Evolutionary conservation across 345 rosid genomes (phyloP).

Genomic region (rapeseed (Brassica napus)): Da-Ae NC_063451.1:17953001-17953500

Average conservation of each 20-base stretch:
- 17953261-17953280: conserved; percentile 7
- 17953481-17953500: neutral
- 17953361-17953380: conserved; percentile 1
- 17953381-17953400: neutral
- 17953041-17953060: neutral
- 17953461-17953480: neutral
- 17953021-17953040: conserved; percentile 14
- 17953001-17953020: neutral
- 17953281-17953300: neutral
- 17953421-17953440: too few species aligned
- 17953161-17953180: conserved; percentile 14
- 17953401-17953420: neutral
- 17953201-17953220: conserved; percentile 19
- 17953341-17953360: neutral
- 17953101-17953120: conserved; percentile 4
- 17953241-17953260: neutral
- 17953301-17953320: conserved; percentile 12
- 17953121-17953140: conserved; percentile 1
- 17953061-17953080: conserved; percentile 46
- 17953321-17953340: conserved; percentile 9
- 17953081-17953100: neutral
- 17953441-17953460: neutral
- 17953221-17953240: conserved; percentile 16
- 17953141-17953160: conserved; percentile 36
- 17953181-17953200: conserved; percentile 8